phyloP scores from a whole-genome alignment of 805 yeast species.

The Kluyveromyces starmeri region DNA sequence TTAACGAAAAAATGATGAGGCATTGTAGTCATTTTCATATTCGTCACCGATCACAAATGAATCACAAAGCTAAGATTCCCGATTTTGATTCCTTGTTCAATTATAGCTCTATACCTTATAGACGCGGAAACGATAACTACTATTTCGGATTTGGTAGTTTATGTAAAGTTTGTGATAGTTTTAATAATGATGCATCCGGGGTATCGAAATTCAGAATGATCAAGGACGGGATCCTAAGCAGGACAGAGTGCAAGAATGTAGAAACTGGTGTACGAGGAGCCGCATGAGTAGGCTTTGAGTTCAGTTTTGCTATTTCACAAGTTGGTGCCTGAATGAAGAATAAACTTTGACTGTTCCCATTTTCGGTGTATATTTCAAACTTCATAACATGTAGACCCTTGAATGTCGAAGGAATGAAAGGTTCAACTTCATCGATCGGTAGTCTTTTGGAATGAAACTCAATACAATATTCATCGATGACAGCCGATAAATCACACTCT shows the following conservation, averaged over 20 bases:
- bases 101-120: slow-evolving; percentile 1
- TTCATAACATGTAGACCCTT: slow-evolving; percentile 4
- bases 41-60: background rate
- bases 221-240: slow-evolving; percentile 31
- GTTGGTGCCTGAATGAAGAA: slow-evolving; percentile 3
- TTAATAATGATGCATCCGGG: slow-evolving; percentile 13
- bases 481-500: slow-evolving; percentile 3
- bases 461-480: slow-evolving; percentile 4
- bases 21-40: background rate
- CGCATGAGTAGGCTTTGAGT: slow-evolving; percentile 7
- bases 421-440: background rate
- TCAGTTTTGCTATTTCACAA: slow-evolving; percentile 8
- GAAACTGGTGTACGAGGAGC: slow-evolving; percentile 17
- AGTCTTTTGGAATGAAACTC: slow-evolving; percentile 4
- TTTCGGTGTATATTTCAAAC: slow-evolving; percentile 1
- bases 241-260: slow-evolving; percentile 20
- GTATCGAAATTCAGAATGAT: slow-evolving; percentile 25
- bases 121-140: slow-evolving; percentile 2
- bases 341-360: background rate
- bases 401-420: background rate
- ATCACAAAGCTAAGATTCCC: background rate
- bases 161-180: slow-evolving; percentile 13
- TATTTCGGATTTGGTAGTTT: slow-evolving; percentile 12
- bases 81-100: too few species aligned
- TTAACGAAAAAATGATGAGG: slow-evolving; percentile 30